Conservation (phyloP, 1,284 basidiomycete species). For the Ustilago cynodontis region DNA sequence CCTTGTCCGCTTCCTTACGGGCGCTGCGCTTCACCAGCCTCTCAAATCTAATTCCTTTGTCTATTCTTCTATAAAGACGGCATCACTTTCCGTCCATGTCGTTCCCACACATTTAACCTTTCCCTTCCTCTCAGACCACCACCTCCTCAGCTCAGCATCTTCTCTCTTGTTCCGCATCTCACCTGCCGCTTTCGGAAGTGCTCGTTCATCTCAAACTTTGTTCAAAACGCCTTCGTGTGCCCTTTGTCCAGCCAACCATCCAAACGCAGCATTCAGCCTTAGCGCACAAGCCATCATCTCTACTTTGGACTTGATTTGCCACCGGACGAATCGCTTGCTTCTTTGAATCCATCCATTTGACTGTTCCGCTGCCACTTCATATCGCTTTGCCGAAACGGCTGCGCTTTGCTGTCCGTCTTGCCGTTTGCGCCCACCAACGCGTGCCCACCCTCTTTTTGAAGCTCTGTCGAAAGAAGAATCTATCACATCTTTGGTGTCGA, state of each 20-base stretch:
- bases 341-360: neutral
- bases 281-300: neutral
- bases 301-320: neutral
- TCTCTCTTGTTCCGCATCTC: neutral
- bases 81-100: neutral
- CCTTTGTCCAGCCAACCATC: neutral
- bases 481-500: neutral
- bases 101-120: neutral
- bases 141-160: neutral
- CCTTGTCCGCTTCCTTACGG: neutral
- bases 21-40: neutral
- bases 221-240: neutral
- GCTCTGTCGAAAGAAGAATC: neutral
- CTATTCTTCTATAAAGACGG: constrained; percentile 10
- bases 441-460: neutral
- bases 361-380: constrained; percentile 25
- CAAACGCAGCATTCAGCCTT: neutral
- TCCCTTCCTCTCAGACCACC: neutral
- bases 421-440: neutral
- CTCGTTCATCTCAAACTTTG: constrained; percentile 4
- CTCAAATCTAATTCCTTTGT: too few species aligned
- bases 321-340: neutral
- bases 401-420: neutral
- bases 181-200: neutral
- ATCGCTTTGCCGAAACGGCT: neutral